Percentiles rank a stretch among this genome's conserved stretches.
Conservation (phyloP, 768 basidiomycete genomes). For the Tephrocybe sp. region DNA sequence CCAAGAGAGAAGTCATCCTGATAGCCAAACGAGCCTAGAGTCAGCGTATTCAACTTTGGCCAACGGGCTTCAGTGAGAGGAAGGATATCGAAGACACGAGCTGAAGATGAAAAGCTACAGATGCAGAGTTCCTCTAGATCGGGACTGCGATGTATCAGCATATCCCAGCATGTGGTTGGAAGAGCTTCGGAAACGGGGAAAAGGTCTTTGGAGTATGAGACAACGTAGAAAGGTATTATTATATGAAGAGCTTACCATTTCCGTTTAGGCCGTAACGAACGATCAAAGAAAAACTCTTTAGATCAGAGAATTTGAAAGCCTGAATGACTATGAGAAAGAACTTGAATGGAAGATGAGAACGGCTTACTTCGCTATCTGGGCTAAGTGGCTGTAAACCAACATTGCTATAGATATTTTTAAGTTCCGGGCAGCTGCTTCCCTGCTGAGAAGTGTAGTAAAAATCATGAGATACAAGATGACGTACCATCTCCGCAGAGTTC, state of each 20-base stretch:
- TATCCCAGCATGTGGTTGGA: constrained; percentile 43
- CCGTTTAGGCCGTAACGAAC: constrained; percentile 44
- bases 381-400: constrained; percentile 36
- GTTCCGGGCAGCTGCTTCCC: constrained; percentile 36
- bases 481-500: constrained; percentile 34
- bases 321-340: constrained; percentile 10
- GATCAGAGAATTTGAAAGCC: constrained; percentile 42
- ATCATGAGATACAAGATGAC: constrained; percentile 15
- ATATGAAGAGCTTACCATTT: constrained; percentile 26
- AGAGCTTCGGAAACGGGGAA: constrained; percentile 39
- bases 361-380: constrained; percentile 28
- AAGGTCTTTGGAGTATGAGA: constrained; percentile 25
- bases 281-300: constrained; percentile 45
- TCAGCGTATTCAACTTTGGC: constrained; percentile 40
- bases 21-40: constrained; percentile 51
- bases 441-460: neutral
- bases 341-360: neutral
- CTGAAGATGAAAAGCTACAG: constrained; percentile 47
- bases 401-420: constrained; percentile 43
- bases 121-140: constrained; percentile 48
- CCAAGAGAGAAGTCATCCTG: constrained; percentile 41
- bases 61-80: constrained; percentile 37
- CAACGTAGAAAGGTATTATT: constrained; percentile 2
- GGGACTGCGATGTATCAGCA: constrained; percentile 44
- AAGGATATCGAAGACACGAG: constrained; percentile 42